A percentile compares a stretch with the other conserved stretches of the same genome.
Conservation (phyloP, 305 asterid species). For the Fraxinus sp. region DNA sequence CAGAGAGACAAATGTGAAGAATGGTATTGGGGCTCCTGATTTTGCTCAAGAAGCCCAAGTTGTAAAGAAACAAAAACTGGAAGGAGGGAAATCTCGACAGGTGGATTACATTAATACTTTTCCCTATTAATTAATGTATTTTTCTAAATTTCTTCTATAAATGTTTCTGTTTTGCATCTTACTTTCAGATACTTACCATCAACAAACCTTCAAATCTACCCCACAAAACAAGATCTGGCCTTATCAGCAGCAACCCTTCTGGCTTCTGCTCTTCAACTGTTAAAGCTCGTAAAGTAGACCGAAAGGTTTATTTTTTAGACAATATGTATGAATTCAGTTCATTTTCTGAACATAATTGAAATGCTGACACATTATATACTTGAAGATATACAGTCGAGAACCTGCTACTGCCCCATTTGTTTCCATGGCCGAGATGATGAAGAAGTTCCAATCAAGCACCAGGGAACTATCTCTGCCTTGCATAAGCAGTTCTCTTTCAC, state of each 20-base stretch:
- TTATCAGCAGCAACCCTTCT: conserved; percentile 38
- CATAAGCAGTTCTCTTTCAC: conserved; percentile 41
- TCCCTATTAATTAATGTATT: background rate
- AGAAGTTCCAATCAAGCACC: conserved; percentile 74
- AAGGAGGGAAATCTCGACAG: conserved; percentile 79
- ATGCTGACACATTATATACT: conserved; percentile 19
- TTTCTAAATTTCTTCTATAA: background rate
- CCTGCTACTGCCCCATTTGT: conserved; percentile 60
- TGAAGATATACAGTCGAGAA: conserved; percentile 69
- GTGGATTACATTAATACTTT: conserved; percentile 26
- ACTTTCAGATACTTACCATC: conserved; percentile 63
- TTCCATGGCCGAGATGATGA: conserved; percentile 87
- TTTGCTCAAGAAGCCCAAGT: conserved; percentile 79
- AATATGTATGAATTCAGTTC: background rate
- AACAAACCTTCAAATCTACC: conserved; percentile 59
- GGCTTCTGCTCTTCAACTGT: conserved; percentile 46
- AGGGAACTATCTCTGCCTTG: conserved; percentile 52
- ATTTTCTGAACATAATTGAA: background rate
- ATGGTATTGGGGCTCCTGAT: conserved; percentile 48
- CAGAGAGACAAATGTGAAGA: conserved; percentile 55
- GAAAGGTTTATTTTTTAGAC: conserved; percentile 48
- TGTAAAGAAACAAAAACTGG: conserved; percentile 84
- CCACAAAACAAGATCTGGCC: conserved; percentile 73
- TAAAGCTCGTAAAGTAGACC: conserved; percentile 55
- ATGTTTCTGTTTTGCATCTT: background rate